Base-by-base conservation (phyloP, 148 eudicot genomes). In the Vaccinium corymbosum region DNA sequence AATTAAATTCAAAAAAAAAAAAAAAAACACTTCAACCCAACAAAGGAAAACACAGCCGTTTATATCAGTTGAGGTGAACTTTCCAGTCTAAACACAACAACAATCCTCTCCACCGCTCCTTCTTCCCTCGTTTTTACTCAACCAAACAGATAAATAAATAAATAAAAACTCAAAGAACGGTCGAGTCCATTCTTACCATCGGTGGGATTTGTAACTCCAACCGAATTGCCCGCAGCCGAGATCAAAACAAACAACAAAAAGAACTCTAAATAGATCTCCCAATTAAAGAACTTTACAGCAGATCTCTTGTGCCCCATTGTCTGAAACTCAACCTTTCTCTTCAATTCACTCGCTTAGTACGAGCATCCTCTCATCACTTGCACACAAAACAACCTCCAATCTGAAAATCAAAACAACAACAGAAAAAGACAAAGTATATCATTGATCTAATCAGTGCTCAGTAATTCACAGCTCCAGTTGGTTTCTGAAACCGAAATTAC, bases 231-330 rank as follows among this genome's bases (percentile, higher is more conserved):
- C n/a, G 88, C 88, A 46, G 76, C 42, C 82, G 77, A 82, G 79
- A 90, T 52, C 86, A 81, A 85, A 80, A 87, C 55, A 88, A 90
- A 55, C 81, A 84, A 84, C 78, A 90, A 6, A 27, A 88, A 76
- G 84, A 82, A 75, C 50, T 85, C 32, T 42, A 80, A 73, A 81
- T 79, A 81, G 82, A 89, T 86, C 88, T 86, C 86, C 80, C 77
- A 81, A 75, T 46, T 83, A 64, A 77, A 62, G 83, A 53, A 78
- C 66, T 29, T 74, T 70, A 52, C 49, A 27, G 50, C 78, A 89
- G 89, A 87, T 90, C 89, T 86, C 82, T 51, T 88, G 88, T 86
- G 80, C 89, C 85, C 89, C 95, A 93, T 93, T 88, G 89, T 89
- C 88, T 85, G 86, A 86, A 19, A 66, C 80, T 49, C 82, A 74